phyloP scores from a whole-genome alignment of 192 early-diverging fungal genomes.

The Rhizoclosmatium globosum region DNA sequence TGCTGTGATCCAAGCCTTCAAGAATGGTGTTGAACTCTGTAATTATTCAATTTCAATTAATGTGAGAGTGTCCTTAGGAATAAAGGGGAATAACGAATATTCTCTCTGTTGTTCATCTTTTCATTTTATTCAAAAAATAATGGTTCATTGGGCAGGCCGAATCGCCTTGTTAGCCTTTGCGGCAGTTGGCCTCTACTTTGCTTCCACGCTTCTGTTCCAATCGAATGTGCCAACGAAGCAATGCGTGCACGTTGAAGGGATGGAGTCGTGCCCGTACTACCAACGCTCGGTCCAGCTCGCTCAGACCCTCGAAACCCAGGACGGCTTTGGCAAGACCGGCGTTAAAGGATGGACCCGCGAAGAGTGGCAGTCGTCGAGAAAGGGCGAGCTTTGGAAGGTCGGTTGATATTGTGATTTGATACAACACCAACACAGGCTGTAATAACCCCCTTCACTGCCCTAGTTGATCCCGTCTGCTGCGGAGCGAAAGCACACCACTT shows the following conservation, averaged over 20 bases:
- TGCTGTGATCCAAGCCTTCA: too few relatives aligned
- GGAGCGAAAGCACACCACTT: neutral
- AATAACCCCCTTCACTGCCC: neutral
- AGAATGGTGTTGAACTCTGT: too few relatives aligned
- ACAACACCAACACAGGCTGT: too few relatives aligned
- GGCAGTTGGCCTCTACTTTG: neutral
- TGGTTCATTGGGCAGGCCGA: too few relatives aligned
- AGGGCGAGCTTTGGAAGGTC: neutral
- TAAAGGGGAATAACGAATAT: too few relatives aligned
- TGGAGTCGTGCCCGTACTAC: neutral
- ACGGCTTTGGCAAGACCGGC: neutral
- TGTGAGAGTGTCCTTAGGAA: too few relatives aligned
- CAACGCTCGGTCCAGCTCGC: conserved; percentile 2
- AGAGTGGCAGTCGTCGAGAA: conserved; percentile 4
- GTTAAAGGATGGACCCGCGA: neutral
- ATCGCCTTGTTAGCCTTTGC: neutral
- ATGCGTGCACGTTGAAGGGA: neutral
- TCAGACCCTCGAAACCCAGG: neutral
- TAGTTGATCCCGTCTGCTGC: neutral
- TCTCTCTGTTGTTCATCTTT: too few relatives aligned
- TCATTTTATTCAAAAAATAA: too few relatives aligned
- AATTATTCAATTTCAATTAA: too few relatives aligned
- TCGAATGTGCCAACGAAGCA: neutral
- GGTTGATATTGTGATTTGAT: too few relatives aligned
- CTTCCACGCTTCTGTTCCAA: neutral